Evolutionary conservation across 2,329 filamentous ascomycete species (phyloP).

Genomic region (Sarocladium strictum): DNA sequence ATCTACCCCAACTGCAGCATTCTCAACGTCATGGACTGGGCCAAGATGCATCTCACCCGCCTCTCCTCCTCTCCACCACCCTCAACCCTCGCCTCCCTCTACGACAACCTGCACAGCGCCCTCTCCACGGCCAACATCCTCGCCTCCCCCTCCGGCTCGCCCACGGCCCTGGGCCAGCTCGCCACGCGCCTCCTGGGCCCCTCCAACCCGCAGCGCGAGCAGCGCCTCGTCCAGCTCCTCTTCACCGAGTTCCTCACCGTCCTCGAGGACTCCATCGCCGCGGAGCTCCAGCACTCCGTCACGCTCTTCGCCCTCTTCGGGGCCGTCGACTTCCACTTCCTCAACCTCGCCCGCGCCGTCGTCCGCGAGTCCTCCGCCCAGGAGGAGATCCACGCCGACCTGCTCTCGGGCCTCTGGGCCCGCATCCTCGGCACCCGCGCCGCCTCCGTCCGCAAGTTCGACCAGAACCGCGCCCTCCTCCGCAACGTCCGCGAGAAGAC

Average conservation of each 20-base stretch:
- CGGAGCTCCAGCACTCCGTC: conserved; percentile 74
- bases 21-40: conserved; percentile 94
- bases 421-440: conserved; percentile 74
- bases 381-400: conserved; percentile 72
- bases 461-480: conserved; percentile 79
- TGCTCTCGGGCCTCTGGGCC: conserved; percentile 81
- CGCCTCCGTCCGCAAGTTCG: conserved; percentile 76
- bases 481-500: conserved; percentile 75
- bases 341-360: conserved; percentile 79
- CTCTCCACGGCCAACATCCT: conserved; percentile 60
- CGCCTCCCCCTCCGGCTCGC: conserved; percentile 41
- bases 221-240: conserved; percentile 73
- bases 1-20: conserved; percentile 51
- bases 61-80: conserved; percentile 57
- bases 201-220: conserved; percentile 74
- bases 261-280: conserved; percentile 82
- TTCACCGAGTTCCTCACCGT: conserved; percentile 79
- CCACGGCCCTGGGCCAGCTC: conserved; percentile 63
- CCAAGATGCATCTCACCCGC: conserved; percentile 72
- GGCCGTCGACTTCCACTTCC: conserved; percentile 82
- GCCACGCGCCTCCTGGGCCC: conserved; percentile 72
- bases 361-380: conserved; percentile 78
- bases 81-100: conserved; percentile 56
- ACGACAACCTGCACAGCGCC: conserved; percentile 77
- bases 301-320: conserved; percentile 87